A percentile compares a stretch with the other conserved stretches of the same genome.
Evolutionary conservation across 352 stramenopile species (phyloP).

Genomic region (Stramenopiles sp.): DNA sequence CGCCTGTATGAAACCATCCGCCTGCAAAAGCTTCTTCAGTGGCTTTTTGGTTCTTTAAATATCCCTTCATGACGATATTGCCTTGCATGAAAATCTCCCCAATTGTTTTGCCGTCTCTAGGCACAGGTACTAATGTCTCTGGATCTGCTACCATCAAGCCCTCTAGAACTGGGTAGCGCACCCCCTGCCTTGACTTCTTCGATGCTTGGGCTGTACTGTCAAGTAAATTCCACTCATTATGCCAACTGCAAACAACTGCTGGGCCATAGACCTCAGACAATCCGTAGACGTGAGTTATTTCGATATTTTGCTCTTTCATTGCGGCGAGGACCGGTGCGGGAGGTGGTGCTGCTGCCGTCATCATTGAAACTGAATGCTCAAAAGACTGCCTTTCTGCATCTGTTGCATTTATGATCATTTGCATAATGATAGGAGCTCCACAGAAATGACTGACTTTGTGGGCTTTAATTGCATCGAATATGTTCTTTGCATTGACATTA

Average conservation of each 20-base stretch:
- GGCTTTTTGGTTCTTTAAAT: constrained; percentile 25
- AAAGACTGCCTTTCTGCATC: constrained; percentile 23
- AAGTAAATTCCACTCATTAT: too few relatives aligned
- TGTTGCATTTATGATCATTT: constrained; percentile 20
- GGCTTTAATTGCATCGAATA: not conserved
- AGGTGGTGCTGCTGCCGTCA: too few relatives aligned
- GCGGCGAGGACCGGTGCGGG: too few relatives aligned
- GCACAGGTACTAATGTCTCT: constrained; percentile 14
- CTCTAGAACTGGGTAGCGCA: constrained; percentile 11
- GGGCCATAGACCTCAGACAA: too few relatives aligned
- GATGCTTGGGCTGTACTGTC: not conserved
- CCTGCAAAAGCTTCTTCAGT: constrained; percentile 20
- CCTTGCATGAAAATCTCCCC: constrained; percentile 20
- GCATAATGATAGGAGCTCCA: constrained; percentile 21
- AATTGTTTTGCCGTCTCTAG: constrained; percentile 22
- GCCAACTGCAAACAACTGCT: too few relatives aligned
- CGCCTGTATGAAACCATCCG: constrained; percentile 25
- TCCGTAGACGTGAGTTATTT: too few relatives aligned
- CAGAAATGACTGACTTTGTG: constrained; percentile 12
- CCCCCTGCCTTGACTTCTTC: constrained; percentile 12
- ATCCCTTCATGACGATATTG: constrained; percentile 36
- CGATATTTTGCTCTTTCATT: too few relatives aligned
- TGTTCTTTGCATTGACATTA: constrained; percentile 14
- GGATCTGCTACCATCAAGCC: constrained; percentile 20
- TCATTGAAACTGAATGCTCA: too few relatives aligned